Base-by-base conservation (phyloP, 495 filamentous ascomycete genomes). In the Corynascus novoguineensis region DNA sequence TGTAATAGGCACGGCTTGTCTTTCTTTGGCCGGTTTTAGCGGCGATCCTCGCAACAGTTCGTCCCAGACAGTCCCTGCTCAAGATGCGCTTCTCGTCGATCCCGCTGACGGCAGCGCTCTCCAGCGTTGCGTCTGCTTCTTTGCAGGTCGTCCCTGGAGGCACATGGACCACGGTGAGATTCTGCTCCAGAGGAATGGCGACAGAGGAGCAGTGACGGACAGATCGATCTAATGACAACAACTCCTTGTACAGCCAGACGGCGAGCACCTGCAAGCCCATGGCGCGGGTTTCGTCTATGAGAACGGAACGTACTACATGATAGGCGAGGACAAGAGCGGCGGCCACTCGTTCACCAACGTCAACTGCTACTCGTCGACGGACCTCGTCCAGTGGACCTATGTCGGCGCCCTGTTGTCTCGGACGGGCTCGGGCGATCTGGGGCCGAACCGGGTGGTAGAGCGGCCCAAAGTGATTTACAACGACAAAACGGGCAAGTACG, bases 391-490 rank as follows among this genome's bases (percentile, higher is more conserved):
- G 56, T 87, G 85, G 85, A 79, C 64, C 1, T 81, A 77, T 57
- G 84, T 73, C 8, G 77, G 76, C 32, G 76, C 78, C 3, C 67
- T 86, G 3, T 70, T 88, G 10, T 75, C 78, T 1, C 72, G 72
- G 0, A 72, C 75, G 1, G 46, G 55, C 0, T 73, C 71, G 2
- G 83, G 82, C 5, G 83, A 88, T 54, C 71, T 87, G 3, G 84
- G 83, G 0, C 80, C 82, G 4, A 77, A 75, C 62, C 75, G 85
- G 11, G 72, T 87, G 0, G 75, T 87, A 0, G 85, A 88, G 64
- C 65, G 85, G 31, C 85, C 85, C 7, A 86, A 87, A 70, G 78
- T 86, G 4, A 76, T 84, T 0, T 82, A 78, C 60, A 85, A 86
- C 41, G 74, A 76, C 29, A 66, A 66, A 25, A 83, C 81, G 0